Evolutionary conservation across 306 rosid species (phyloP).

Genomic region (Quillaja saponaria): DNA sequence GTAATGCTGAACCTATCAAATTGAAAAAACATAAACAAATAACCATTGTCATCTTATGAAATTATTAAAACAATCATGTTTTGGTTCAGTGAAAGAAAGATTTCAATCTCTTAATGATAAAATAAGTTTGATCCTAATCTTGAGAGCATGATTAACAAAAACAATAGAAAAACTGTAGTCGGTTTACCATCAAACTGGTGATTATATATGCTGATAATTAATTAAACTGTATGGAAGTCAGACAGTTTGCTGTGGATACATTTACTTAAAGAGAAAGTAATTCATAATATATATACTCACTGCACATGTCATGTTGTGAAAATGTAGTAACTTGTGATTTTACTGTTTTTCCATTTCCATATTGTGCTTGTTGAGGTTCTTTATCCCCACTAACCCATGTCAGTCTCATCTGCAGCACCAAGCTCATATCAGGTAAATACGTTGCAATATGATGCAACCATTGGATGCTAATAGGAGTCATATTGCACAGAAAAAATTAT

Average conservation of each 20-base stretch:
- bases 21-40: neutral
- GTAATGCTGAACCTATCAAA: conserved; percentile 38
- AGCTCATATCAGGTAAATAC: neutral
- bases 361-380: conserved; percentile 65
- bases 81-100: neutral
- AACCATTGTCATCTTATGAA: neutral
- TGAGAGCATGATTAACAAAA: neutral
- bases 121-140: too few relatives aligned
- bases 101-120: too few relatives aligned
- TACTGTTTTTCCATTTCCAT: conserved; percentile 48
- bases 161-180: neutral
- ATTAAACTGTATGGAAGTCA: neutral
- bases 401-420: conserved; percentile 63
- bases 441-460: neutral
- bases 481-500: too few relatives aligned
- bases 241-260: neutral
- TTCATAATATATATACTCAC: conserved; percentile 47
- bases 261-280: too few relatives aligned
- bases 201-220: neutral
- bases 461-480: neutral
- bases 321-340: conserved; percentile 67
- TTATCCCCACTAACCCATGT: conserved; percentile 90
- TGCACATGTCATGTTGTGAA: conserved; percentile 70
- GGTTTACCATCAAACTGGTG: neutral
- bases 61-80: neutral